Evolutionary conservation across 192 early-diverging fungal species (phyloP).

Genomic region (Backusella macrospora): DNA sequence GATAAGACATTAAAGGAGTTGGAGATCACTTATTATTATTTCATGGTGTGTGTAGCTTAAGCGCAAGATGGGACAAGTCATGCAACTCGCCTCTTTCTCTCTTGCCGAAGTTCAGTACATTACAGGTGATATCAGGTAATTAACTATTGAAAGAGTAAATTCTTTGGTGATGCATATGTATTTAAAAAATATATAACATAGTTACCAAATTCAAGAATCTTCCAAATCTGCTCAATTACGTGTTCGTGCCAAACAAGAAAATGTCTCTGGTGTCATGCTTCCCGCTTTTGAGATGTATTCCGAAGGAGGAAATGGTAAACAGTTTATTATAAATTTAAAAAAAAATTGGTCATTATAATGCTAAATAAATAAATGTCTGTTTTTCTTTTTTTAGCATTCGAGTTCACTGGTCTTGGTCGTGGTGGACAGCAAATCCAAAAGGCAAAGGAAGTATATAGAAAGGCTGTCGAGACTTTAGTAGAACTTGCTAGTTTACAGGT

Average conservation of each 20-base stretch:
- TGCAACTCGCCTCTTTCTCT: conserved; percentile 98
- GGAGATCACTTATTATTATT: conserved; percentile 4
- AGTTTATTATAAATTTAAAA: not conserved
- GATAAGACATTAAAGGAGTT: conserved; percentile 11
- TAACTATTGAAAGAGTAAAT: not conserved
- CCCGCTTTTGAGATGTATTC: conserved; percentile 89
- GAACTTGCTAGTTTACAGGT: conserved; percentile 98
- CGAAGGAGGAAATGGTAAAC: conserved; percentile 86
- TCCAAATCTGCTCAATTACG: conserved; percentile 90
- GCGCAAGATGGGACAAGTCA: conserved; percentile 97
- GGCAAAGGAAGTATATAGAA: conserved; percentile 92
- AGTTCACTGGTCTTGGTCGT: conserved; percentile 97
- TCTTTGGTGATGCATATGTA: not conserved
- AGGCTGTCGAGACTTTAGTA: conserved; percentile 93
- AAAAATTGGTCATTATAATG: conserved; percentile 9
- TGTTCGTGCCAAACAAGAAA: conserved; percentile 92
- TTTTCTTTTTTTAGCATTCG: conserved; percentile 66
- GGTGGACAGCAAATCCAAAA: conserved; percentile 98
- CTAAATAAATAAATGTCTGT: not conserved
- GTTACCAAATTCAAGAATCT: conserved; percentile 95
- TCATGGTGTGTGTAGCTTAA: conserved; percentile 71
- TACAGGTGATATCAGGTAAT: conserved; percentile 92
- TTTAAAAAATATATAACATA: conserved; percentile 31
- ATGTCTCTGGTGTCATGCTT: conserved; percentile 96
- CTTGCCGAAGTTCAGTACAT: conserved; percentile 96